Evolutionary conservation across 2,329 filamentous ascomycete genomes (phyloP), one percentile per base, ranked within the genome.

Genomic region (Arthrinium puccinioides): DNA sequence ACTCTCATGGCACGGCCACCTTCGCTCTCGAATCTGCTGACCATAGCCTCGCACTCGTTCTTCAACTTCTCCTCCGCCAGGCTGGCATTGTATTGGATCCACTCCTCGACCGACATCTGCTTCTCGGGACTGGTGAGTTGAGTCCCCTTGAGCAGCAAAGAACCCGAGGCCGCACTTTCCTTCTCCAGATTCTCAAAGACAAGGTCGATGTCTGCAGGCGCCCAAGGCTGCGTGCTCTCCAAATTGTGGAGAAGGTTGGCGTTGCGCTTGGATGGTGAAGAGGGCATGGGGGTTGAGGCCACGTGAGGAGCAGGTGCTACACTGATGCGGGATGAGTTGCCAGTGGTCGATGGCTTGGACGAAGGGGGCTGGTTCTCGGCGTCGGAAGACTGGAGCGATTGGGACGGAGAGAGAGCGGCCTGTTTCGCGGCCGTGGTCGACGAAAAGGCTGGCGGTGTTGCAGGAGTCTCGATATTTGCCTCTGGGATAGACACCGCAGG

Each of bases 101-200:
- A 98, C 59, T 96, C 81, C 58, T 95, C 87, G 0, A 97, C 87
- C 5, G 81, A 90, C 89, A 98, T 95, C 25, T 74, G 69, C 66
- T 84, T 88, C 65, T 97, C 92, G 0, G 80, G 76, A 37, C 74
- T 84, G 3, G 76, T 82, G 37, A 98, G 62, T 11, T 74, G 74
- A 1, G 69, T 69, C 26, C 71, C 66, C 39, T 66, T 68, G 13
- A 82, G 56, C 19, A 77, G 63, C 9, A 40, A 45, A 19, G 37
- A 38, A 4, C 63, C 60, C 14, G 64, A 64, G 2, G 66, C 64
- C 0, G 62, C 59, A 38, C 76, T 79, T 47, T 81, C 72, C 51
- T 72, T 72, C 29, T 72, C 67, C 10, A 62, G 50, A 11, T 61
- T 57, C 9, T 67, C 63, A 55, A 92, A 80, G 2, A 92, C 66